Percentiles rank a stretch among this genome's conserved stretches.
phyloP scores from a whole-genome alignment of 2,329 filamentous ascomycete species.

The Blastomyces emzantsi region DNA sequence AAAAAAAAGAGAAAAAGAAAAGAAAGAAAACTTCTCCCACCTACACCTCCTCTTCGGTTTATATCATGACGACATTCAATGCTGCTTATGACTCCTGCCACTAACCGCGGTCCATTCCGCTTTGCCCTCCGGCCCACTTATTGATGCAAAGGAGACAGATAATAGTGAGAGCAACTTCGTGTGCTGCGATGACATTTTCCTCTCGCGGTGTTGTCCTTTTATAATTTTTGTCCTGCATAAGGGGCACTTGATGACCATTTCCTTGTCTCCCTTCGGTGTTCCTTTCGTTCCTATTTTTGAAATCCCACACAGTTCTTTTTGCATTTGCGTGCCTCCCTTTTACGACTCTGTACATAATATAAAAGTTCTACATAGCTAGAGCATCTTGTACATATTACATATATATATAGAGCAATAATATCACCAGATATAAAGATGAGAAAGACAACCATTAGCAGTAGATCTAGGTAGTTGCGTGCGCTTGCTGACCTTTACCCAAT shows the following conservation, averaged over 20 bases:
- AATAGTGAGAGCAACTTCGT: neutral
- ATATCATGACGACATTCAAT: neutral
- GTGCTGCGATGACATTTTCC: neutral
- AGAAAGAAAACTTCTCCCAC: no score
- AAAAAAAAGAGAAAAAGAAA: no score
- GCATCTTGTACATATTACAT: neutral
- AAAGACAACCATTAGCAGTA: neutral
- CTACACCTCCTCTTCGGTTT: neutral
- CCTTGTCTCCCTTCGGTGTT: neutral
- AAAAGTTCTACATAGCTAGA: neutral
- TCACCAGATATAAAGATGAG: neutral
- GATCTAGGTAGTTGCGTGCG: no score
- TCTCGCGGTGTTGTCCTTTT: neutral
- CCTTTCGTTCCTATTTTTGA: neutral
- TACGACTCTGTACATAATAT: conserved; percentile 1
- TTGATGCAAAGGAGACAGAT: neutral
- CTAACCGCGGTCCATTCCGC: neutral
- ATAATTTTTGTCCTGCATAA: neutral
- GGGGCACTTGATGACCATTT: neutral
- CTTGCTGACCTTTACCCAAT: neutral
- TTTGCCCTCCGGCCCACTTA: neutral
- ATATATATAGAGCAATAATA: neutral
- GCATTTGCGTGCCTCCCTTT: neutral
- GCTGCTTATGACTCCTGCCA: neutral
- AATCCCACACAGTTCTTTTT: neutral